A percentile compares a stretch with the other conserved stretches of the same genome.
Evolutionary conservation across 768 basidiomycete genomes (phyloP).

Genomic region (Mycena capillaripes): DNA sequence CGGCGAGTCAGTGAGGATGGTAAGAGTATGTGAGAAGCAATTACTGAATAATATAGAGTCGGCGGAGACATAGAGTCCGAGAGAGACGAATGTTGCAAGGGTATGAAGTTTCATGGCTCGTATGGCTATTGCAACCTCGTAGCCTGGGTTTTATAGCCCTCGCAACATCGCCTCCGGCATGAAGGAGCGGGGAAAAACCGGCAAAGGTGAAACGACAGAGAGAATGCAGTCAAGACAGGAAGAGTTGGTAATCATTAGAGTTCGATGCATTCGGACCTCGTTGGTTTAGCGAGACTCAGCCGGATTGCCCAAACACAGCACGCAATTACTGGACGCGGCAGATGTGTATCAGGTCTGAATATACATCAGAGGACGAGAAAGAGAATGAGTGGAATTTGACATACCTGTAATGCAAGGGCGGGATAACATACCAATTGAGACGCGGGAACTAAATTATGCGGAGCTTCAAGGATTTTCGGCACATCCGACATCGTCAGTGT

Average conservation of each 20-base stretch:
- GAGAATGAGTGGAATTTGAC: neutral
- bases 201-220: no score
- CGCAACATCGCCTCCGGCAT: neutral
- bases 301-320: neutral
- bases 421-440: slow-evolving; percentile 2
- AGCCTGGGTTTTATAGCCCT: neutral
- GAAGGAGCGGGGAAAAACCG: neutral
- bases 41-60: neutral
- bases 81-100: neutral
- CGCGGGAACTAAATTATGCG: neutral
- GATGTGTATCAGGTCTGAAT: neutral
- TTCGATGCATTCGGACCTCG: neutral
- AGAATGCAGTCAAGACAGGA: neutral
- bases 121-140: neutral
- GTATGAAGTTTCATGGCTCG: neutral
- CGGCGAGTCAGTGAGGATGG: neutral
- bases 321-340: neutral
- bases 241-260: neutral
- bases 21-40: neutral
- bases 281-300: neutral
- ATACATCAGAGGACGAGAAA: neutral
- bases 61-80: neutral
- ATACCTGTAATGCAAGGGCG: neutral
- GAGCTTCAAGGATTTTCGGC: neutral
- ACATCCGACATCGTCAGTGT: neutral